Base-by-base conservation (phyloP, 768 basidiomycete genomes). In the Mycena amicta region DNA sequence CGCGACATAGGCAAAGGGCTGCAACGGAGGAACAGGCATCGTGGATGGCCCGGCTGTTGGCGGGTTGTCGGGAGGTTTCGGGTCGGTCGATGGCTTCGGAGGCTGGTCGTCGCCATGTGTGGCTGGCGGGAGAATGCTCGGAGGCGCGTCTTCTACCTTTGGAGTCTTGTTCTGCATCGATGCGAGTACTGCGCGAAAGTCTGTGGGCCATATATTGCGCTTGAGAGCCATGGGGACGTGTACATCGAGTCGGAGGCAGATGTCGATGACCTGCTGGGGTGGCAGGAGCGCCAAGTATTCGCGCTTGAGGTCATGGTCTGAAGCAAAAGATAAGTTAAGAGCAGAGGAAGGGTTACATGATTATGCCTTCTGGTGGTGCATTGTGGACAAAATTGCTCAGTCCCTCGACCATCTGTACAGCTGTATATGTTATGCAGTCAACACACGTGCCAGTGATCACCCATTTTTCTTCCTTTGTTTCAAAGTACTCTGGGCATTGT, bases 221-320 rank as follows among this genome's bases (percentile, higher is more conserved):
- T 83, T 86, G 52, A 88, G 69, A 60, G 87, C 86, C 37, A 80
- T 74, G 13, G 89, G 85, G 15, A 86, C 84, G 75, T 91, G 81
- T 8, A 83, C 69, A 65, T 92, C 88, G 66, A 89, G 86, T 33
- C 80, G 79, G 59, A 92, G 77, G 69, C 88, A 92, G 66, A 92
- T 84, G 64, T 91, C 90, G 68, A 92, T 89, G 67, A 92, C 80
- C 73, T 92, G 88, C 45, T 82, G 79, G 22, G 80, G 83, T 23
- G 85, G 80, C 6, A 93, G 78, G 22, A 90, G 78, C 23, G 80
- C 77, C 41, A 93, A 77, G 74, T 92, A 93, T 60, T 83, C 81
- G 62, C 83, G 82, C 70, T 90, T 91, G 73, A 88, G 83, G 51
- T 84, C 78, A 70, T 85, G 80, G 68, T 85, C 83, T 72, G 52